These are phyloP conservation scores for Asterochloris sp. DNA, from an alignment of 139 green algal genomes.

Conservation along the genomic window DNA sequence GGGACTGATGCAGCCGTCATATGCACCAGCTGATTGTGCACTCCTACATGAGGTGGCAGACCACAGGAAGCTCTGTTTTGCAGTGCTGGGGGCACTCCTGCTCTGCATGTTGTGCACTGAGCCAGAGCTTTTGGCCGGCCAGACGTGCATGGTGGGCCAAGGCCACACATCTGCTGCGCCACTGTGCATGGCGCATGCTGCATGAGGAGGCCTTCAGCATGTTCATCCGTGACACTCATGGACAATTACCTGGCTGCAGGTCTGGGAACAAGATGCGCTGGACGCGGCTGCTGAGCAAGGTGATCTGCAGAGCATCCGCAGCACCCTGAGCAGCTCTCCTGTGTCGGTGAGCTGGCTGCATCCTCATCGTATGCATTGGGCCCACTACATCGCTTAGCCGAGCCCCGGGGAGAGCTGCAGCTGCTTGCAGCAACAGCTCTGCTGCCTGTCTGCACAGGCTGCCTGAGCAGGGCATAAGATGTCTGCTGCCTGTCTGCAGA, in stretches of 20 bases:
- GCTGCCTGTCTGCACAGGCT: background rate
- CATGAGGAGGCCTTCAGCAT: background rate
- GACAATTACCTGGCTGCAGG: conserved; percentile 1
- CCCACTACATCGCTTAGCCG: background rate
- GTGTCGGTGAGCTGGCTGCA: background rate
- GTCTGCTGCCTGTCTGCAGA: conserved; percentile 12
- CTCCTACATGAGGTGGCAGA: no score
- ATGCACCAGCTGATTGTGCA: no score
- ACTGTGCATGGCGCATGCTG: background rate
- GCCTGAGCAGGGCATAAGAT: background rate
- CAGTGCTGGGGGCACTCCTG: background rate
- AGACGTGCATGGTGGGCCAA: background rate
- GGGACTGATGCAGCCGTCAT: no score
- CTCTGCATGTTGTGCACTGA: background rate
- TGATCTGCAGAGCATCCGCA: conserved; percentile 2
- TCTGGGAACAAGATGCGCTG: conserved; percentile 14
- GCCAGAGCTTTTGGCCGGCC: background rate
- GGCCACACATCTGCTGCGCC: background rate
- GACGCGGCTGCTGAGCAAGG: conserved; percentile 5
- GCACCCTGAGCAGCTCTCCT: background rate
- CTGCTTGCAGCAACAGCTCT: no score
- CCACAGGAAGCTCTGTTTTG: no score
- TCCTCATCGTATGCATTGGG: background rate
- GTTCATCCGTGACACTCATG: background rate
- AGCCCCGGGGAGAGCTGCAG: background rate